These are phyloP conservation scores for Citrus medica DNA, from an alignment of 345 rosid genomes.

Conservation along the genomic window DNA sequence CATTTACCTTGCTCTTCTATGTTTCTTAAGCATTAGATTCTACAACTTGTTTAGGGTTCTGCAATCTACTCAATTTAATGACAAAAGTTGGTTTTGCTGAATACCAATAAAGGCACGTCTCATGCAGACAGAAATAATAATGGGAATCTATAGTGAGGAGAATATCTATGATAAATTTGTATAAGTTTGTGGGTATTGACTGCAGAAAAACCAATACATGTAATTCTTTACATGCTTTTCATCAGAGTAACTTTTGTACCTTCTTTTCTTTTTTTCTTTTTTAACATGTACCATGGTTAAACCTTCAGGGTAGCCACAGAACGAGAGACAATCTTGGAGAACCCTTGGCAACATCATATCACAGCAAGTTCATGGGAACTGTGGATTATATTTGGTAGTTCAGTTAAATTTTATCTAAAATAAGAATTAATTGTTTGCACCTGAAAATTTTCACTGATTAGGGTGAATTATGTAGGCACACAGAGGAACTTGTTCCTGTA, in stretches of 20 bases:
- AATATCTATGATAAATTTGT: no score
- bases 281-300: constrained; percentile 12
- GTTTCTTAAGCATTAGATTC: not conserved
- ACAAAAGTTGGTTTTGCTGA: not conserved
- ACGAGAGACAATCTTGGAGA: constrained; percentile 72
- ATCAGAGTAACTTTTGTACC: not conserved
- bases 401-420: not conserved
- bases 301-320: constrained; percentile 52
- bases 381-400: constrained; percentile 92
- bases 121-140: not conserved
- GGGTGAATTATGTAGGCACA: constrained; percentile 54
- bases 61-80: not conserved
- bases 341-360: constrained; percentile 90
- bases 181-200: not conserved
- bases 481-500: constrained; percentile 67
- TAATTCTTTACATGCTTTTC: not conserved
- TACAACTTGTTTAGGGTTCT: not conserved
- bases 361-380: constrained; percentile 83
- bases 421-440: not conserved
- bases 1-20: not conserved
- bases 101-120: not conserved
- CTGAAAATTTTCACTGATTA: constrained; percentile 5
- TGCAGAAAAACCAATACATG: not conserved
- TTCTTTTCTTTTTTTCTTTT: not conserved
- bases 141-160: not conserved